Conservation (phyloP, 164 flowering plant genomes). For the Vitis cinerea region DNA sequence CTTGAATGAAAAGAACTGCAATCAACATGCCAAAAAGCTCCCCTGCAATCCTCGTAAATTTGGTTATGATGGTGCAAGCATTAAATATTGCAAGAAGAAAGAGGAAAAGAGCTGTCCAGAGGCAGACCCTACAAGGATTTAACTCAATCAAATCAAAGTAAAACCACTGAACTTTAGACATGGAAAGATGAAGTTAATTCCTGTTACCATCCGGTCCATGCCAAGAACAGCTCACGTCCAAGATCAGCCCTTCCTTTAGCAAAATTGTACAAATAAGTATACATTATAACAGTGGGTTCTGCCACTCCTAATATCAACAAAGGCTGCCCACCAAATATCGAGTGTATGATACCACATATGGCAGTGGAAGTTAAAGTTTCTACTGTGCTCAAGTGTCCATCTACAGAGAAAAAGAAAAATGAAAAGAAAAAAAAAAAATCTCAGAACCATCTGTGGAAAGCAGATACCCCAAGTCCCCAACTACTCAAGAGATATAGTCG, state of each 20-base stretch:
- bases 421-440: too few relatives aligned
- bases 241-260: conserved; percentile 31
- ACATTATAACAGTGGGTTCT: conserved; percentile 74
- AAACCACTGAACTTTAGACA: not conserved
- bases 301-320: conserved; percentile 62
- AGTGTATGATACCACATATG: conserved; percentile 60
- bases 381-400: conserved; percentile 60
- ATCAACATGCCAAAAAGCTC: conserved; percentile 67
- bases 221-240: conserved; percentile 44
- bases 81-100: conserved; percentile 55
- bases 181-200: not conserved
- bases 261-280: conserved; percentile 51
- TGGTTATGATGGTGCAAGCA: conserved; percentile 43
- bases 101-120: conserved; percentile 57
- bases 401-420: conserved; percentile 25
- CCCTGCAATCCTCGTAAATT: conserved; percentile 65
- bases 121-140: conserved; percentile 43
- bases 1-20: conserved; percentile 51
- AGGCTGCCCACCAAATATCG: conserved; percentile 67
- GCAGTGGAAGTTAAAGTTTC: conserved; percentile 67
- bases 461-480: too few relatives aligned
- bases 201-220: conserved; percentile 67
- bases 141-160: not conserved
- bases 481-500: too few relatives aligned
- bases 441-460: not conserved